Percentiles rank a stretch among this genome's conserved stretches.
Evolutionary conservation across 2,329 filamentous ascomycete species (phyloP).

Genomic region (Aspergillus sp.): DNA sequence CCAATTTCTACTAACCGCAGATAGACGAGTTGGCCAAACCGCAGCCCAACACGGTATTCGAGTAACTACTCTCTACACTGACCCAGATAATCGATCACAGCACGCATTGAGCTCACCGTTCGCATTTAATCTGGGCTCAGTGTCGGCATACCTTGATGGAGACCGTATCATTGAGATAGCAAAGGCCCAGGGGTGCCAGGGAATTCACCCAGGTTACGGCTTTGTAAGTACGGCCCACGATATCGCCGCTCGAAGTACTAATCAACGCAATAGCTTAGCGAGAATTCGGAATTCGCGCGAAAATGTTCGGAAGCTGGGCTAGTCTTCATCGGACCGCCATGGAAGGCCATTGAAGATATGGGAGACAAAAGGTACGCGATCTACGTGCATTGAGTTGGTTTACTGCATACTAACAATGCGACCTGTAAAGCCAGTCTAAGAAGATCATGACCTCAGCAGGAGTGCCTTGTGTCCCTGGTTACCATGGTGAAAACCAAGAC

Average conservation of each 20-base stretch:
- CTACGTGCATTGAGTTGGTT: background rate
- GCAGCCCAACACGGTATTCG: slow-evolving; percentile 85
- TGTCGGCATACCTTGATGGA: slow-evolving; percentile 88
- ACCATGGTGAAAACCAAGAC: slow-evolving; percentile 84
- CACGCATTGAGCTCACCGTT: slow-evolving; percentile 84
- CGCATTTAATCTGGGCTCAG: slow-evolving; percentile 77
- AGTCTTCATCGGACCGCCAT: slow-evolving; percentile 90
- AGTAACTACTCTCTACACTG: slow-evolving; percentile 92
- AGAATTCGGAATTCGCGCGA: slow-evolving; percentile 87
- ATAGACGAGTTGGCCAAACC: slow-evolving; percentile 77
- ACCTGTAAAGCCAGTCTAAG: slow-evolving; percentile 65
- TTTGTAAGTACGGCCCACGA: slow-evolving; percentile 53
- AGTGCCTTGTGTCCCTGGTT: slow-evolving; percentile 93
- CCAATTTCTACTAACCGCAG: slow-evolving; percentile 14
- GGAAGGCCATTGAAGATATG: slow-evolving; percentile 75
- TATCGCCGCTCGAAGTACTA: background rate
- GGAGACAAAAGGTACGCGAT: slow-evolving; percentile 74
- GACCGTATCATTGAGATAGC: slow-evolving; percentile 88
- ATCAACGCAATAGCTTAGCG: slow-evolving; percentile 60
- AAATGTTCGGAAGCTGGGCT: slow-evolving; percentile 87
- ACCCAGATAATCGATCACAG: slow-evolving; percentile 82
- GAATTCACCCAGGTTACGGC: slow-evolving; percentile 93
- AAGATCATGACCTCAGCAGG: slow-evolving; percentile 96
- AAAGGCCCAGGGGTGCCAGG: slow-evolving; percentile 80
- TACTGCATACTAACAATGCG: slow-evolving; percentile 9